Evolutionary conservation across 2,329 filamentous ascomycete genomes (phyloP), one percentile per base, ranked within the genome.

Genomic region (Trichoderma sp.): DNA sequence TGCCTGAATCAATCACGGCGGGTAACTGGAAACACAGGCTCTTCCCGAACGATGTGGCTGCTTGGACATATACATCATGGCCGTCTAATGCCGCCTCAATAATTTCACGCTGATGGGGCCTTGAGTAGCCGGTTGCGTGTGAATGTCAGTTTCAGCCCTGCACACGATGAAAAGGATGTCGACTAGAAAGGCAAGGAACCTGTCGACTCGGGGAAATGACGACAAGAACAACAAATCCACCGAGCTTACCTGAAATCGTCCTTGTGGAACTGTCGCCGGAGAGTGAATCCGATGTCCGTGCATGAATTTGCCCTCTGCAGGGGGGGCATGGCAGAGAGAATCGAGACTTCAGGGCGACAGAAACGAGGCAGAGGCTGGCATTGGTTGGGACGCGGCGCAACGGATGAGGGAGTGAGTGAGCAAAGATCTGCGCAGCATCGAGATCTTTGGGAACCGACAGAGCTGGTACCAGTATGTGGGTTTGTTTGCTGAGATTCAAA

Each of bases 1-100:
- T 94, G 74, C 95, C 95, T 80, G 91, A 89, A 77, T 95, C 92
- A 71, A 97, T 91, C 36, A 98, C 90, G 28, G 95, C 95, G 9
- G 95, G 95, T 1, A 98, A 86, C 80, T 98, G 95, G 79, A 95
- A 98, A 83, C 95, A 98, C 68, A 98, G 81, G 78, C 93, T 97
- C 81, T 98, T 98, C 55, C 95, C 95, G 80, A 98, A 98, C 11
- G 92, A 93, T 3, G 93, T 95, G 69, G 93, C 93, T 61, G 95
- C 95, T 81, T 98, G 95, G 1, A 98, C 88, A 78, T 97, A 98
- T 57, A 98, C 92, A 90, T 98, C 95, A 74, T 95, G 87, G 17
- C 93, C 92, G 70, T 92, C 89, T 9, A 98, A 85, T 3, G 93
- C 93, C 8, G 93, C 92, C 71, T 88, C 86, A 70, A 98, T 95